Evolutionary conservation across 495 filamentous ascomycete genomes (phyloP).

Genomic region (Penicillium steckii): DNA sequence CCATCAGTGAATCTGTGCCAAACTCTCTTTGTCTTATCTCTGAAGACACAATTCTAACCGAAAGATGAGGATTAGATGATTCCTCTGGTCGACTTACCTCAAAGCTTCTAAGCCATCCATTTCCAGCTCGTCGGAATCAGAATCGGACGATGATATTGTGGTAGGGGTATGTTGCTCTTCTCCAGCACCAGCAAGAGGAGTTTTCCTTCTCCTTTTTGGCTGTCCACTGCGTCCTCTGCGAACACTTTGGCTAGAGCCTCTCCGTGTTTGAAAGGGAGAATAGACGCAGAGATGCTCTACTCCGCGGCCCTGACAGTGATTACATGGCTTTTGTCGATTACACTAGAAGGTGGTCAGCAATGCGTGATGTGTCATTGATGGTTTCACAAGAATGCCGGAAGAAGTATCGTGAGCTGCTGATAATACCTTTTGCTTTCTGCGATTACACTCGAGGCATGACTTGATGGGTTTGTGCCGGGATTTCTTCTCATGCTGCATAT

Average conservation of each 20-base stretch:
- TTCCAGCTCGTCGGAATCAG: slow-evolving; percentile 6
- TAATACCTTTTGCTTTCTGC: slow-evolving; percentile 21
- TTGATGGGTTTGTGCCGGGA: slow-evolving; percentile 19
- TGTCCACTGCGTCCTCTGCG: slow-evolving; percentile 2
- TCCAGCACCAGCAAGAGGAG: not conserved
- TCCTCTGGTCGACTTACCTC: slow-evolving; percentile 2
- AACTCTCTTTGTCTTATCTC: not conserved
- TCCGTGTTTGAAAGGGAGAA: not conserved
- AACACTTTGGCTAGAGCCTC: no score
- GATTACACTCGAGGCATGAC: slow-evolving; percentile 23
- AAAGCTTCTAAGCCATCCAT: slow-evolving; percentile 5
- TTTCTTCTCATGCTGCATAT: slow-evolving; percentile 8
- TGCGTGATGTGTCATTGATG: not conserved
- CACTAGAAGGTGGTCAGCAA: slow-evolving; percentile 11
- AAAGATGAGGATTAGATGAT: no score
- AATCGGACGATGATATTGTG: slow-evolving; percentile 15
- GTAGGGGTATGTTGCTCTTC: slow-evolving; percentile 9
- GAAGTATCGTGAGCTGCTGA: not conserved
- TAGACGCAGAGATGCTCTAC: slow-evolving; percentile 19
- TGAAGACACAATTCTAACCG: not conserved
- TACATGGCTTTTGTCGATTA: slow-evolving; percentile 20
- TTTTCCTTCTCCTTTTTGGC: not conserved
- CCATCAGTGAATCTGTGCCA: not conserved
- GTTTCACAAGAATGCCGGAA: not conserved
- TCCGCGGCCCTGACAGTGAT: slow-evolving; percentile 16